Evolutionary conservation across 2,329 filamentous ascomycete species (phyloP), one percentile per base, ranked within the genome.

Genomic region (Didymella pomorum): DNA sequence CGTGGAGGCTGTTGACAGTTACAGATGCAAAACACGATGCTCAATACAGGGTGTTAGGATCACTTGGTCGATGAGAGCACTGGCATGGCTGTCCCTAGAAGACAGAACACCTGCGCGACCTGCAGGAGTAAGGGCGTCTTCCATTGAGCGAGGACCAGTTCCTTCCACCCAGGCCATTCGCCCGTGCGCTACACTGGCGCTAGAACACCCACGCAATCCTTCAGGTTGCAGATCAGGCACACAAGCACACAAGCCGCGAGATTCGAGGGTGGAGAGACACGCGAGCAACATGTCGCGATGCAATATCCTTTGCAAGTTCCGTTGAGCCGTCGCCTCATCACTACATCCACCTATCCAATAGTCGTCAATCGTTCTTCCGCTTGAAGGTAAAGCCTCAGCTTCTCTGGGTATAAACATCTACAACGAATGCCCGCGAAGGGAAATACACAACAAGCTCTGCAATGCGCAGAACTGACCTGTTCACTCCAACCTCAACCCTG

Each of bases 371-470:
- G 20, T 53, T 45, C 44, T 45, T 46, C 49, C 44, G 29, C 45
- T n/a, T 50, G 37, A 53, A 50, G 39, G 29, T 49, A 58, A 49
- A 49, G 45, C 41, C 45, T 54, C 45, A 50, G 46, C 51, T 51
- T 53, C 54, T 46, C 48, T 35, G 52, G 58, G 58, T 60, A 60
- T 60, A 60, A 59, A 57, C 52, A 50, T 60, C 39, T 56, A 52
- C 48, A 53, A 42, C 42, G 52, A 60, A 53, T 50, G 58, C 53
- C 52, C 46, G 53, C 58, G 49, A 56, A 45, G 29, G 26, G 41
- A 60, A 31, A 50, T 50, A 50, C 52, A 60, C 39, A 60, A 53
- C 48, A 56, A 29, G 41, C 53, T 45, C 26, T 41, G 33, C 48
- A 43, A 29, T 20, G 18, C 12, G 29, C 52, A 47, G 33, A 55